These are phyloP conservation scores for Aspergillus mulundensis DNA, from an alignment of 495 filamentous ascomycete species.

Conservation along the genomic window DNA sequence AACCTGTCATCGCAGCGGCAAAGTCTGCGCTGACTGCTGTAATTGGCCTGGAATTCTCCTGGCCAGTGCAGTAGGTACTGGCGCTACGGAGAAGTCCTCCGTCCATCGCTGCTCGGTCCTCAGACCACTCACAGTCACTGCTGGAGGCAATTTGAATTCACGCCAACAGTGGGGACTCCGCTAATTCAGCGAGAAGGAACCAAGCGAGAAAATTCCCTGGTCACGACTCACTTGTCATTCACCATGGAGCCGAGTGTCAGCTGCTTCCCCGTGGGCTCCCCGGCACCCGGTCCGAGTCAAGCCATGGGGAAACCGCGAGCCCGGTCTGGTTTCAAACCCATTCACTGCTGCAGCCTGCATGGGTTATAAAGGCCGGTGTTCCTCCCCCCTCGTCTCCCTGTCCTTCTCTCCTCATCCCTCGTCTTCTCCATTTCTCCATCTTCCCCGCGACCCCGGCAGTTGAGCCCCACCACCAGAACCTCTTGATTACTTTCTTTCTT, in stretches of 20 bases:
- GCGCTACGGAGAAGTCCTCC: background rate
- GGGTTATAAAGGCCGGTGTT: constrained; percentile 1
- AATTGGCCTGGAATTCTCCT: background rate
- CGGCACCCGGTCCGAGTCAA: constrained; percentile 8
- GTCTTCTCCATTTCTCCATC: background rate
- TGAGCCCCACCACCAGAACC: background rate
- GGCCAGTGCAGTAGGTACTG: background rate
- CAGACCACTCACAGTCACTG: background rate
- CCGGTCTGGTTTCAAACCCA: background rate
- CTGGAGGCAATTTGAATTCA: background rate
- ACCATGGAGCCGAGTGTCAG: constrained; percentile 14
- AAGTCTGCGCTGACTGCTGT: background rate
- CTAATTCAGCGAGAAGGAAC: background rate
- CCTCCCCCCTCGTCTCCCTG: background rate
- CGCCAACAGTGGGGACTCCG: background rate
- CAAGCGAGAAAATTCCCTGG: background rate
- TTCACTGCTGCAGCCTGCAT: background rate
- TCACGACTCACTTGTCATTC: background rate
- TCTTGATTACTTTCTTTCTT: background rate
- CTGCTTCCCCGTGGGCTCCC: constrained; percentile 20
- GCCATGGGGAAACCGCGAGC: constrained; percentile 11
- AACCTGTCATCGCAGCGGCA: background rate
- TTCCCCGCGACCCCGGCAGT: background rate
- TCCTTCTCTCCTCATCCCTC: background rate
- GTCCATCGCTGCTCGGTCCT: background rate